These are phyloP conservation scores for Hyaloperonospora brassicae DNA, from an alignment of 352 stramenopile species.

Conservation along the genomic window DNA sequence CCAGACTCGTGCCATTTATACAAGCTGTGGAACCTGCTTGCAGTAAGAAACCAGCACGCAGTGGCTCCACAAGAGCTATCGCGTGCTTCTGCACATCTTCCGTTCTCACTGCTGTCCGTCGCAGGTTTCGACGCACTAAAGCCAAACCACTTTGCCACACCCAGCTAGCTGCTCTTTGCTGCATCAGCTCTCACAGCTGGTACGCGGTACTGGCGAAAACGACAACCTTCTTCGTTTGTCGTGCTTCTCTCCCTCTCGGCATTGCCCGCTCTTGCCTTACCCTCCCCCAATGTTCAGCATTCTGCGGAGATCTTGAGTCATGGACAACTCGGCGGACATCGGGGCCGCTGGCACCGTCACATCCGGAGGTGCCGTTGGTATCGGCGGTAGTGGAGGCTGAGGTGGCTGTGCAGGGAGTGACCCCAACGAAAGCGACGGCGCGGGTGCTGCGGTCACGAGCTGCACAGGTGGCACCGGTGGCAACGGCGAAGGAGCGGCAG, in stretches of 20 bases:
- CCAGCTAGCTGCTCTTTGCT: constrained; percentile 12
- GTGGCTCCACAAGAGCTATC: constrained; percentile 5
- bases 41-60: background rate
- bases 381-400: constrained; percentile 23
- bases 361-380: constrained; percentile 31
- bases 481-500: constrained; percentile 13
- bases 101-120: too few relatives aligned
- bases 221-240: background rate
- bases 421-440: constrained; percentile 20
- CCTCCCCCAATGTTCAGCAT: constrained; percentile 74
- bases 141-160: background rate
- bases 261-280: constrained; percentile 12
- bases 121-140: too few relatives aligned
- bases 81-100: too few relatives aligned
- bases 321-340: constrained; percentile 57
- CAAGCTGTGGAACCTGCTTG: background rate
- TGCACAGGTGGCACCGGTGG: constrained; percentile 20
- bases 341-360: constrained; percentile 5
- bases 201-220: background rate
- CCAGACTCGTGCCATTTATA: background rate
- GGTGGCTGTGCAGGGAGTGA: constrained; percentile 13
- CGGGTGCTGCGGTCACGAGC: constrained; percentile 7
- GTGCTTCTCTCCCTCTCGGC: too few relatives aligned
- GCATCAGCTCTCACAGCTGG: constrained; percentile 4
- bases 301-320: constrained; percentile 69